Percentiles rank a stretch among this genome's conserved stretches.
These are phyloP conservation scores for Lablab purpureus DNA, from an alignment of 306 rosid genomes.

Conservation along the genomic window DNA sequence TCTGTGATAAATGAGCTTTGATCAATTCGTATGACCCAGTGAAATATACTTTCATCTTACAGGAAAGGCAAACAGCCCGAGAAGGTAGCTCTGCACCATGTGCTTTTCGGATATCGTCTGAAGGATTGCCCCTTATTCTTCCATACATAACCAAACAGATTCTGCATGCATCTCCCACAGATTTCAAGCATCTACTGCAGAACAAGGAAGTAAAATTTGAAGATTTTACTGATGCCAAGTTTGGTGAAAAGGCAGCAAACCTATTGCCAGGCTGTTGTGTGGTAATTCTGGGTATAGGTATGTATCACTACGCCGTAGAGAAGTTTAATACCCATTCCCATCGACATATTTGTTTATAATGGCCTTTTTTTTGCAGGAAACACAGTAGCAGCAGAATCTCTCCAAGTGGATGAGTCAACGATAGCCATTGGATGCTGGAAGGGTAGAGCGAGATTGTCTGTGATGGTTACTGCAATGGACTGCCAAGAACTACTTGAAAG, in stretches of 20 bases:
- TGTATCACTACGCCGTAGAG: constrained; percentile 29
- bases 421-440: constrained; percentile 99
- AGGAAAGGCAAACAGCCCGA: constrained; percentile 96
- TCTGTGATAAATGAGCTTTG: constrained; percentile 1
- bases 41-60: constrained; percentile 35
- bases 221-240: constrained; percentile 81
- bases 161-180: constrained; percentile 68
- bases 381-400: constrained; percentile 42
- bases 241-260: constrained; percentile 71
- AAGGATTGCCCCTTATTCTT: constrained; percentile 91
- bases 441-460: constrained; percentile 82
- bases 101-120: constrained; percentile 88
- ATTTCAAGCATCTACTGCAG: constrained; percentile 85
- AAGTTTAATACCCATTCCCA: neutral
- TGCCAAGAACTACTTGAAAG: constrained; percentile 91
- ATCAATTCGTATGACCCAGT: constrained; percentile 21
- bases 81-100: constrained; percentile 85
- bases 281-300: constrained; percentile 75
- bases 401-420: constrained; percentile 74
- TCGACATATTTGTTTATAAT: neutral
- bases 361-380: constrained; percentile 57
- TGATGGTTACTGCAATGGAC: constrained; percentile 87
- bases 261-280: constrained; percentile 91
- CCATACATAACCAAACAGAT: constrained; percentile 87
- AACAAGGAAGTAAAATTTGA: constrained; percentile 76